phyloP scores from a whole-genome alignment of 1,284 basidiomycete genomes.

The Marasmius oreades region DNA sequence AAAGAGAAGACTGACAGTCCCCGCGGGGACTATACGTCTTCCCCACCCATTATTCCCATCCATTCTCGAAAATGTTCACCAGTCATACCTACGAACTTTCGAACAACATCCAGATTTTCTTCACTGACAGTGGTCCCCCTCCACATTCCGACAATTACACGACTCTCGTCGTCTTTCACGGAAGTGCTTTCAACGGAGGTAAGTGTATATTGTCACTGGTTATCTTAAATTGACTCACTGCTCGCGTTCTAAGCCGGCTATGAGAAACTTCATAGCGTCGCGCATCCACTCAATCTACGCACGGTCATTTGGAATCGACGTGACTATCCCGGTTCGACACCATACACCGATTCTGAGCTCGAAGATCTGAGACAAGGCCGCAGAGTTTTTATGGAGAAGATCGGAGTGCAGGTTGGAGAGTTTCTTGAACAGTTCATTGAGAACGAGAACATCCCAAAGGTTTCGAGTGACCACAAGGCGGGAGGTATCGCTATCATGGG shows the following conservation, averaged over 20 bases:
- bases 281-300: conserved; percentile 24
- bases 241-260: conserved; percentile 21
- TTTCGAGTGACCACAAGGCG: conserved; percentile 16
- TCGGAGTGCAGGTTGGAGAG: conserved; percentile 20
- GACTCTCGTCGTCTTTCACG: conserved; percentile 19
- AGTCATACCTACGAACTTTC: conserved; percentile 3
- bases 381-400: conserved; percentile 24
- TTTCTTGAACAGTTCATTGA: conserved; percentile 26
- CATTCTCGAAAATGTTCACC: no score
- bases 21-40: no score
- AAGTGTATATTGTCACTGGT: background rate
- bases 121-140: conserved; percentile 17
- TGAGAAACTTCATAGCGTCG: conserved; percentile 20
- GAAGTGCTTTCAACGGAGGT: conserved; percentile 18
- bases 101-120: conserved; percentile 8
- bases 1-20: no score
- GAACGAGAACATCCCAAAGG: conserved; percentile 22
- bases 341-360: conserved; percentile 28
- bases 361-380: conserved; percentile 23
- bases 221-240: background rate
- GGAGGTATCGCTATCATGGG: conserved; percentile 31
- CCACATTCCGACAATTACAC: conserved; percentile 14
- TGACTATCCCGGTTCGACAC: conserved; percentile 31
- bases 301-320: conserved; percentile 27
- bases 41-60: no score